Percentiles rank a stretch among this genome's conserved stretches.
Conservation (phyloP, 2,329 filamentous ascomycete species). For the Neodidymelliopsis sp. region DNA sequence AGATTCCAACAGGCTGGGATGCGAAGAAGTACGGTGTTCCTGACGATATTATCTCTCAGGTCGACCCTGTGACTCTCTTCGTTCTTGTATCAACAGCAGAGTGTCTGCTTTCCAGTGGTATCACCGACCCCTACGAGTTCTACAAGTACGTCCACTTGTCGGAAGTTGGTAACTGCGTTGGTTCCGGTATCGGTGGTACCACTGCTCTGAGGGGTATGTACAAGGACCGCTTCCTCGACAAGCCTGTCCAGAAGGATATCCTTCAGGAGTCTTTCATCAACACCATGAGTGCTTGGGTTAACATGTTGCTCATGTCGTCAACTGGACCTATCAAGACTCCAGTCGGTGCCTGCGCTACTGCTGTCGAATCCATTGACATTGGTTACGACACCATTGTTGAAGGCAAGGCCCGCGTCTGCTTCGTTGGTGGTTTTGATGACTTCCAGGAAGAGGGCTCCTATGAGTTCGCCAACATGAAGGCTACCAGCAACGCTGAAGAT, state of each 20-base stretch:
- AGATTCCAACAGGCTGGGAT: slow-evolving; percentile 97
- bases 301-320: slow-evolving; percentile 97
- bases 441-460: slow-evolving; percentile 99
- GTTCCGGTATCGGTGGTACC: slow-evolving; percentile 97
- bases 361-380: slow-evolving; percentile 96
- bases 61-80: slow-evolving; percentile 94
- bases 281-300: slow-evolving; percentile 99
- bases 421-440: slow-evolving; percentile 98
- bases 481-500: slow-evolving; percentile 96
- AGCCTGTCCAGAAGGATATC: slow-evolving; percentile 97
- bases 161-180: slow-evolving; percentile 96
- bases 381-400: slow-evolving; percentile 98
- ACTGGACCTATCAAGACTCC: slow-evolving; percentile 99
- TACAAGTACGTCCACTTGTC: slow-evolving; percentile 99
- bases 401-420: slow-evolving; percentile 95
- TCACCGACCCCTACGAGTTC: slow-evolving; percentile 99
- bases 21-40: slow-evolving; percentile 95
- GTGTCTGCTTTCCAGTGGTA: slow-evolving; percentile 87
- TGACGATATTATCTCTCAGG: slow-evolving; percentile 96
- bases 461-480: slow-evolving; percentile 99
- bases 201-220: slow-evolving; percentile 96
- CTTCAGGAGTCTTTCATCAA: slow-evolving; percentile 99
- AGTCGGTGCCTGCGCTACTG: slow-evolving; percentile 95
- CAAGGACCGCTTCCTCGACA: slow-evolving; percentile 95
- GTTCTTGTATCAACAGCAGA: slow-evolving; percentile 94